These are phyloP conservation scores for Craterostigma plantagineum DNA, from an alignment of 257 asterid species.

Conservation along the genomic window DNA sequence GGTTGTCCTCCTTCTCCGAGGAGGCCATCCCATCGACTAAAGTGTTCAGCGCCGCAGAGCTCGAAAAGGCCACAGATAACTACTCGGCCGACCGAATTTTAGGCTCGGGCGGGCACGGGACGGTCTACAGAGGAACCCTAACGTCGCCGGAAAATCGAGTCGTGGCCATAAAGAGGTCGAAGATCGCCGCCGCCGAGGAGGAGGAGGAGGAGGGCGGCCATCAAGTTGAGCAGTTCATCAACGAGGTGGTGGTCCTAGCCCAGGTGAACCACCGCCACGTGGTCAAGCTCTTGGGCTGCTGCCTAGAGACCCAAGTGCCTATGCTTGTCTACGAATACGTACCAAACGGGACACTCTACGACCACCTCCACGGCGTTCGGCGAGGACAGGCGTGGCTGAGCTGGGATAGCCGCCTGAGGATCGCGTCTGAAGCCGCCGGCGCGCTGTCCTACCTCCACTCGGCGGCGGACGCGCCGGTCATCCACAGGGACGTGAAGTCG, in stretches of 20 bases:
- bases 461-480: slow-evolving; percentile 39
- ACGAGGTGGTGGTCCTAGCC: slow-evolving; percentile 59
- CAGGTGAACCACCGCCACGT: slow-evolving; percentile 63
- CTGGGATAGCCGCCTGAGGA: slow-evolving; percentile 48
- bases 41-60: slow-evolving; percentile 41
- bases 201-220: too few species aligned
- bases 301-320: slow-evolving; percentile 62
- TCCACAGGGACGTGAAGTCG: slow-evolving; percentile 68
- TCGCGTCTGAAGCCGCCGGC: slow-evolving; percentile 49
- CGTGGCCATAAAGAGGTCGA: slow-evolving; percentile 60
- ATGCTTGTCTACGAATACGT: slow-evolving; percentile 51
- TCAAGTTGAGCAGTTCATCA: slow-evolving; percentile 63
- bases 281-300: slow-evolving; percentile 61
- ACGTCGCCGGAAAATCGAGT: slow-evolving; percentile 20
- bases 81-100: slow-evolving; percentile 43
- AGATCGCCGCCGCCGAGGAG: too few species aligned
- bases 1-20: slow-evolving; percentile 20
- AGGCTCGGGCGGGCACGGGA: slow-evolving; percentile 69
- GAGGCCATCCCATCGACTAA: slow-evolving; percentile 9
- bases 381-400: slow-evolving; percentile 26
- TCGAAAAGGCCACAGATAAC: slow-evolving; percentile 35
- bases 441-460: slow-evolving; percentile 69
- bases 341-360: slow-evolving; percentile 38
- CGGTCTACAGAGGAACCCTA: slow-evolving; percentile 51
- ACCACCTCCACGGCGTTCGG: slow-evolving; percentile 28